phyloP scores from a whole-genome alignment of 2,329 filamentous ascomycete species.

The Cyphellophora europaea region DNA sequence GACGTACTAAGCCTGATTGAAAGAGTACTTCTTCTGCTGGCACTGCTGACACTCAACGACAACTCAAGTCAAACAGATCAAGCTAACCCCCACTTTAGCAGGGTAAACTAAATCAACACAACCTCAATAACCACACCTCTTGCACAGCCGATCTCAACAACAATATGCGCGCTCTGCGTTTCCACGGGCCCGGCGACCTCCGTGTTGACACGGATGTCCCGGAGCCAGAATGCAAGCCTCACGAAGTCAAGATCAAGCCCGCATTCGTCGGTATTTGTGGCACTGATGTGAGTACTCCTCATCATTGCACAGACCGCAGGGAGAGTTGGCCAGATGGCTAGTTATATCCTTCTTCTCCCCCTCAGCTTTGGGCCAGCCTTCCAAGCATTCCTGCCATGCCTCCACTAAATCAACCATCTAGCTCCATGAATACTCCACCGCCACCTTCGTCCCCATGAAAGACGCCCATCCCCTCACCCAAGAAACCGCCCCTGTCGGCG shows the following conservation, averaged over 20 bases:
- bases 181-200: constrained; percentile 26
- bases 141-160: no score
- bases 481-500: constrained; percentile 47
- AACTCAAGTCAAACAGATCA: no score
- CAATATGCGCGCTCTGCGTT: constrained; percentile 27
- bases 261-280: constrained; percentile 5
- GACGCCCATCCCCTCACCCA: constrained; percentile 45
- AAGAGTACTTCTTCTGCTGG: no score
- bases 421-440: constrained; percentile 46
- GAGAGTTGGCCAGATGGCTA: constrained; percentile 31
- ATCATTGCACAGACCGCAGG: constrained; percentile 25
- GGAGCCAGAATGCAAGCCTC: constrained; percentile 32
- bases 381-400: not conserved
- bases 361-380: not conserved
- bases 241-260: constrained; percentile 36
- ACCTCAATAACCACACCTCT: no score
- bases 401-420: constrained; percentile 19
- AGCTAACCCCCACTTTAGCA: no score
- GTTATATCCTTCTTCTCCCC: constrained; percentile 3
- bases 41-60: no score
- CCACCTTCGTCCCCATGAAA: constrained; percentile 38
- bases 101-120: no score
- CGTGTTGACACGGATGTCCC: constrained; percentile 25
- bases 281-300: no score
- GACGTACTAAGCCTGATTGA: no score